These are phyloP conservation scores for Wickerhamomyces alni DNA, from an alignment of 805 yeast genomes.

Conservation along the genomic window DNA sequence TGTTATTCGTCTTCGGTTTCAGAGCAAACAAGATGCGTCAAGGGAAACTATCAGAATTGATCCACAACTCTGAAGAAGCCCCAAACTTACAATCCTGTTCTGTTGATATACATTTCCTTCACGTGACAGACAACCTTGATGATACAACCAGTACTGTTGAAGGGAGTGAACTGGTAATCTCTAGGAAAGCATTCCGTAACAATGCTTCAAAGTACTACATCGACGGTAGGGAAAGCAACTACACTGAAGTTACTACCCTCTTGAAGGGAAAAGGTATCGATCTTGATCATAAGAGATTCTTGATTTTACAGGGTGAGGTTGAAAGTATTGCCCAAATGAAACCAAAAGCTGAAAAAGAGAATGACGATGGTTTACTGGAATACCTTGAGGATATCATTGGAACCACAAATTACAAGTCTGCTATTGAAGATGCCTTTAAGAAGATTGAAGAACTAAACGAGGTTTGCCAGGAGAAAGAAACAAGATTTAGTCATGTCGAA, in stretches of 20 bases:
- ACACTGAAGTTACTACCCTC: slow-evolving; percentile 70
- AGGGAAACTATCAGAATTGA: slow-evolving; percentile 83
- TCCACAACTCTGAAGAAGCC: slow-evolving; percentile 79
- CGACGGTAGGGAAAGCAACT: slow-evolving; percentile 62
- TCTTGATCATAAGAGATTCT: slow-evolving; percentile 87
- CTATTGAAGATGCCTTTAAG: slow-evolving; percentile 58
- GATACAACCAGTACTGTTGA: slow-evolving; percentile 42
- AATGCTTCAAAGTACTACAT: slow-evolving; percentile 76
- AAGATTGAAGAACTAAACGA: slow-evolving; percentile 75
- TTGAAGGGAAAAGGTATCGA: slow-evolving; percentile 84
- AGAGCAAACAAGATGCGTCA: slow-evolving; percentile 97
- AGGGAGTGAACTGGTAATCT: slow-evolving; percentile 53
- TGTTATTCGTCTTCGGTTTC: slow-evolving; percentile 95
- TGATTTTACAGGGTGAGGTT: slow-evolving; percentile 96
- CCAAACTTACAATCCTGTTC: slow-evolving; percentile 69
- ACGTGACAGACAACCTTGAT: slow-evolving; percentile 57
- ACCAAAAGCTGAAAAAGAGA: slow-evolving; percentile 88
- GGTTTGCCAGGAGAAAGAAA: slow-evolving; percentile 73
- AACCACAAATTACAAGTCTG: slow-evolving; percentile 73
- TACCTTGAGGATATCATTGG: slow-evolving; percentile 97
- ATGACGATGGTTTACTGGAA: slow-evolving; percentile 90
- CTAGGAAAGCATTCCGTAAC: slow-evolving; percentile 73
- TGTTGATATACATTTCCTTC: slow-evolving; percentile 85
- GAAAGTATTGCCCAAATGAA: slow-evolving; percentile 99
- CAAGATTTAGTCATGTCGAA: slow-evolving; percentile 72